Base-by-base conservation (phyloP, 108 stramenopile genomes). In the Nitzschia sp. region DNA sequence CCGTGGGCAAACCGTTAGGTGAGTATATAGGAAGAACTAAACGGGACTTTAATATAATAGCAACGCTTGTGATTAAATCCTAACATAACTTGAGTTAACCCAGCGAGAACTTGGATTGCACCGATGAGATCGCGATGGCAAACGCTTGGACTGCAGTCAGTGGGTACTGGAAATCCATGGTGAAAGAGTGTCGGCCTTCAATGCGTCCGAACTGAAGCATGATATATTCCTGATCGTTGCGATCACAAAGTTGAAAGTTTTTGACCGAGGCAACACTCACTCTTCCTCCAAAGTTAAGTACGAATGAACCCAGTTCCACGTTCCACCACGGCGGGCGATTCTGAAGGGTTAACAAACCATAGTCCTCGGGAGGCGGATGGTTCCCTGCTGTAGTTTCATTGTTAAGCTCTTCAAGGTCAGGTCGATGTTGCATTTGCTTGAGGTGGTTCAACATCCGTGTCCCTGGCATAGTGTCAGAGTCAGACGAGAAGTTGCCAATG, bases 261-360 rank as follows among this genome's bases (percentile, higher is more conserved):
- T 93, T 93, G 14, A 93, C 92, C 24, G 87, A 89, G 10, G 92
- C 92, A 10, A 93, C 89, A 55, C 86, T 91, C 1, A 93, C 92
- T 17, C 92, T 76, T 0, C 92, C 92, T 43, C 92, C 89, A 79
- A 93, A 93, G 55, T 93, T 93, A 38, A 93, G 65, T n/a, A 93
- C 89, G 54, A 93, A 93, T 0, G 92, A 90, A 9, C 86, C 86
- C 8, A 93, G 71, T 59, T 93, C 92, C 0, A 83, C 65, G 63
- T 93, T 93, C 92, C 92, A 93, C 92, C 92, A 93, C 10, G 92
- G 92, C 8, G 88, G 89, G 54, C 92, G 65, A 71, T 93, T 93
- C 55, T 91, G 92, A 12, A 93, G 70, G 9, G 86, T 69, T 65
- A 87, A 53, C 15, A 93, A 70, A 2, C 86, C 89, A 65, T 75